A percentile compares a stretch with the other conserved stretches of the same genome.
These are phyloP conservation scores for Fusarium praegraminearum DNA, from an alignment of 2,329 filamentous ascomycete species.

Conservation along the genomic window DNA sequence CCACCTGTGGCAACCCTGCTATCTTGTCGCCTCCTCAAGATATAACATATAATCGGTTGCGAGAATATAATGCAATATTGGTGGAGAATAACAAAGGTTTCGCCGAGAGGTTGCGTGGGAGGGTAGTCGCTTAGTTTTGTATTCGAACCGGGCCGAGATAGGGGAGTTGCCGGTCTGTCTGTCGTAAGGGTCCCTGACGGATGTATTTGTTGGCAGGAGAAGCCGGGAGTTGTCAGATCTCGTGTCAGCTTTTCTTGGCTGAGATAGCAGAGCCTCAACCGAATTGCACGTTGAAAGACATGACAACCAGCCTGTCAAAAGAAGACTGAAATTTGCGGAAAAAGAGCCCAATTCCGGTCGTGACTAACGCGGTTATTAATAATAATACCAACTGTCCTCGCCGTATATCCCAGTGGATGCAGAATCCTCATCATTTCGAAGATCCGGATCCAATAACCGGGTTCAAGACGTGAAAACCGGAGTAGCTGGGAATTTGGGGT, in stretches of 20 bases:
- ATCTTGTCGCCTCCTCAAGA: background rate
- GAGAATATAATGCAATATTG: background rate
- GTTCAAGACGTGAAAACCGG: background rate
- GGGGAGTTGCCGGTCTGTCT: background rate
- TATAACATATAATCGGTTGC: background rate
- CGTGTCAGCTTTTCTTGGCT: background rate
- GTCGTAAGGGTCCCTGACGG: background rate
- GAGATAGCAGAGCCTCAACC: background rate
- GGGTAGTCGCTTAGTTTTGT: background rate
- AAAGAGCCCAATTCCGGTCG: rapidly evolving
- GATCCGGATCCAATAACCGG: background rate
- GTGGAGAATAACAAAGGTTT: background rate
- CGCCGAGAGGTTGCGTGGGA: background rate
- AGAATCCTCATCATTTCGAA: background rate
- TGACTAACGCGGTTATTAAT: constrained; percentile 3
- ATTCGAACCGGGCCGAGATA: background rate
- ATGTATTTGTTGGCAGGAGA: background rate
- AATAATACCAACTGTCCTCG: background rate
- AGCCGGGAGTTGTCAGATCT: background rate
- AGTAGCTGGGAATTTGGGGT: background rate
- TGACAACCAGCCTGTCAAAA: too few relatives aligned
- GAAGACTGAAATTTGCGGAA: background rate
- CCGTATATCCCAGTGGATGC: background rate
- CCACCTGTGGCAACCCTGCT: rapidly evolving
- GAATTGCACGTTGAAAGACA: background rate